phyloP scores from a whole-genome alignment of 2,329 filamentous ascomycete species.

The Dendryphion nanum region DNA sequence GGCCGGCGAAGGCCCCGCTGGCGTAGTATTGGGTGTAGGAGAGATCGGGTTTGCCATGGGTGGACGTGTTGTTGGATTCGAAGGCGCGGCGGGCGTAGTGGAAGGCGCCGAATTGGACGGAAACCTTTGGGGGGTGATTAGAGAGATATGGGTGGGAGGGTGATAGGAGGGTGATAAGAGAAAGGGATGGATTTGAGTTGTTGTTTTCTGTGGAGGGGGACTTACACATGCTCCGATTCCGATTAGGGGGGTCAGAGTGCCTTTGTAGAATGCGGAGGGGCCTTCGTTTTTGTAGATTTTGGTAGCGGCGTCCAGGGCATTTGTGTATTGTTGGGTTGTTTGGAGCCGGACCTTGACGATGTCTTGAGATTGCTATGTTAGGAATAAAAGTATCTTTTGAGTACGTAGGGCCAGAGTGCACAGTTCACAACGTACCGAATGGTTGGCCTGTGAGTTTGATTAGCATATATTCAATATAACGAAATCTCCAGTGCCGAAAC shows the following conservation, averaged over 20 bases:
- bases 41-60: conserved; percentile 52
- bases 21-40: conserved; percentile 85
- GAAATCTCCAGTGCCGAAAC: no score
- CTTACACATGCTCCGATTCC: conserved; percentile 92
- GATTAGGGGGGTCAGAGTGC: conserved; percentile 88
- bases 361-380: conserved; percentile 56
- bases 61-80: conserved; percentile 65
- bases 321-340: conserved; percentile 77
- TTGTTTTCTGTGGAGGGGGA: no score
- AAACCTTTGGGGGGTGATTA: conserved; percentile 52
- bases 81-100: conserved; percentile 85
- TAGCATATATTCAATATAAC: no score
- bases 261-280: conserved; percentile 93
- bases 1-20: conserved; percentile 85
- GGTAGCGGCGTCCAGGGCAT: conserved; percentile 75
- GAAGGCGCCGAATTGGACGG: conserved; percentile 98
- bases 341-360: conserved; percentile 98
- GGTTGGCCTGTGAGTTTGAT: conserved; percentile 68
- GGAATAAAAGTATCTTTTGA: no score
- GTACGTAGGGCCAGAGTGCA: no score
- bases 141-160: no score
- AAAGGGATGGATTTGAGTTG: no score
- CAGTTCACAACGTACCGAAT: conserved; percentile 59
- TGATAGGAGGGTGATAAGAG: no score
- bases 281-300: conserved; percentile 89